Evolutionary conservation across 495 filamentous ascomycete genomes (phyloP).

Genomic region (Lentithecium fluviatile): DNA sequence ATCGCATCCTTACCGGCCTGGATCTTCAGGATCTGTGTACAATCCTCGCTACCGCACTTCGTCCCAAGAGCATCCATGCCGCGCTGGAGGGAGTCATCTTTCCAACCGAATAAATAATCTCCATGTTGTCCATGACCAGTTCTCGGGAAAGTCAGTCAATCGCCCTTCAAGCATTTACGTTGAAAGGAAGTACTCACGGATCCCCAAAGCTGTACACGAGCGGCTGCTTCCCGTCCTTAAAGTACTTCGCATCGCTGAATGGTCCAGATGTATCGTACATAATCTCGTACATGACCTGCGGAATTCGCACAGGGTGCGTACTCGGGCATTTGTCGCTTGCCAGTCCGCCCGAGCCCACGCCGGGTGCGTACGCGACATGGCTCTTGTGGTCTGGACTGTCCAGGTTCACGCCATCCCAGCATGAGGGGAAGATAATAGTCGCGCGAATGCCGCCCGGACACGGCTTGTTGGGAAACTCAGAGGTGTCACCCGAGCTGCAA

Average conservation of each 20-base stretch:
- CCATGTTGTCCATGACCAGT: slow-evolving; percentile 50
- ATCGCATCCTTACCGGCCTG: slow-evolving; percentile 25
- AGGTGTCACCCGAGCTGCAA: slow-evolving; percentile 50
- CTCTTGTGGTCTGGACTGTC: slow-evolving; percentile 53
- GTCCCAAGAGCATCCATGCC: slow-evolving; percentile 47
- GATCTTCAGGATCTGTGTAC: slow-evolving; percentile 27
- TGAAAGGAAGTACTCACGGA: slow-evolving; percentile 37
- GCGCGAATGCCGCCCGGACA: slow-evolving; percentile 52
- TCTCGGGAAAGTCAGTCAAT: slow-evolving; percentile 17
- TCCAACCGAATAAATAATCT: slow-evolving; percentile 54
- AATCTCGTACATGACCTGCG: slow-evolving; percentile 55
- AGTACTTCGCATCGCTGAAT: slow-evolving; percentile 47
- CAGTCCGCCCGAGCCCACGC: slow-evolving; percentile 12
- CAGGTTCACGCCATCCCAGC: slow-evolving; percentile 56
- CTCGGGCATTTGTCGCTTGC: slow-evolving; percentile 46
- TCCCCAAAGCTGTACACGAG: slow-evolving; percentile 53
- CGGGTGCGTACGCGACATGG: slow-evolving; percentile 49
- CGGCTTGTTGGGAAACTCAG: slow-evolving; percentile 44
- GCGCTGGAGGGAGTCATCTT: slow-evolving; percentile 46
- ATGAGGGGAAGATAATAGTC: slow-evolving; percentile 53
- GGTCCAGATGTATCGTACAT: slow-evolving; percentile 47
- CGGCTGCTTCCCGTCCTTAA: slow-evolving; percentile 46
- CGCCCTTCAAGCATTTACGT: background rate
- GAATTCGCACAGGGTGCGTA: slow-evolving; percentile 50
- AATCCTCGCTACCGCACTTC: slow-evolving; percentile 47